phyloP scores from a whole-genome alignment of 257 asterid species.

The Solanum acaule region DNA sequence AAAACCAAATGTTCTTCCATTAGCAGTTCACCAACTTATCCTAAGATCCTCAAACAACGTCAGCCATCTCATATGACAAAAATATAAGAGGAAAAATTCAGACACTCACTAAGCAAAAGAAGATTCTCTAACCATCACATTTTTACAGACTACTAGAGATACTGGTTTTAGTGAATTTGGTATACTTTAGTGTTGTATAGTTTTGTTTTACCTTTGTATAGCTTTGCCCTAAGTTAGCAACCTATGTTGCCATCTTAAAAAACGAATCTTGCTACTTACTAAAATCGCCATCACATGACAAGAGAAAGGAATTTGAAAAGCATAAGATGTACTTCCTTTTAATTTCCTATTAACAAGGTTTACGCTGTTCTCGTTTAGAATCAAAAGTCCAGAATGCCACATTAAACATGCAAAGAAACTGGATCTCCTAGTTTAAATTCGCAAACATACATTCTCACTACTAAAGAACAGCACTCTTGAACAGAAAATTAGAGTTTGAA shows the following conservation, averaged over 20 bases:
- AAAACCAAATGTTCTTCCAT: slow-evolving; percentile 35
- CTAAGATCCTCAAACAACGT: not conserved
- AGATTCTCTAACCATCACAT: not conserved
- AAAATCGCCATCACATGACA: not conserved
- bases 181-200: not conserved
- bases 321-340: not conserved
- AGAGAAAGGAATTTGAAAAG: not conserved
- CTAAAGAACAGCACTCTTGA: not conserved
- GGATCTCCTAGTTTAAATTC: not conserved
- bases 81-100: not conserved
- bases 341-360: not conserved
- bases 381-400: not conserved
- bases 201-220: not conserved
- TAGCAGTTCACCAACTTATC: not conserved
- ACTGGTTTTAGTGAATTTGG: not conserved
- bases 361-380: not conserved
- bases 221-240: not conserved
- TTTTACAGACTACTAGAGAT: not conserved
- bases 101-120: not conserved
- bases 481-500: not conserved
- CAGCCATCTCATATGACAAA: not conserved
- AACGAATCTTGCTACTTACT: not conserved
- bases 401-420: not conserved
- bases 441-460: not conserved
- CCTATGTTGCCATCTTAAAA: not conserved